Evolutionary conservation across 208 protist species (phyloP), one percentile per base, ranked within the genome.

Genomic region (Acanthamoeba sp.): DNA sequence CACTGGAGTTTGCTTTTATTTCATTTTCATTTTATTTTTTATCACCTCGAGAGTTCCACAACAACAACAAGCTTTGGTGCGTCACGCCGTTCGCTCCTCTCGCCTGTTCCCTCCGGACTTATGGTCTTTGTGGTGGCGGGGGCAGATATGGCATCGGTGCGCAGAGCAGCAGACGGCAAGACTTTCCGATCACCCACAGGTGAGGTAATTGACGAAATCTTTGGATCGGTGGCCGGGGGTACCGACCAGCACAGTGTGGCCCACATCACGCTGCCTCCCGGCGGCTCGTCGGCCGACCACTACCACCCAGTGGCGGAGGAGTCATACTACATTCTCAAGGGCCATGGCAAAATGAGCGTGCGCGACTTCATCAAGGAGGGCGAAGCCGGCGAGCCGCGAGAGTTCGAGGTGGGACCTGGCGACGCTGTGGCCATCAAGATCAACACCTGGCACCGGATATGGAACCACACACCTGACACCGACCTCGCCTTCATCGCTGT

Each of bases 401-500:
- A 91, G 85, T 64, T 73, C 57, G 85, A 91, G 85, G 29, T 91
- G 85, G 85, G 59, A 20, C 57, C 85, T 6, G 85, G 85, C 12
- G 85, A 91, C 57, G 85, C 55, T 9, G 59, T 91, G 18, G 85
- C 38, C 4, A 91, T 91, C 27, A 64, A 91, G 57, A 71, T 73
- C 36, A 64, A 91, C 57, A 91, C 85, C 22, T 91, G 85, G 85
- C 85, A 91, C 57, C 27, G 38, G 16, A 91, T 91, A n/a, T 91
- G 85, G 85, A 91, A 91, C 85, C 50, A 91, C 27, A 52, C 50
- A 12, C 55, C 55, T 0, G 85, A 91, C 85, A 24, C 50, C 4
- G 85, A 91, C 57, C 85, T 91, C 85, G 27, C 38, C 59, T 91
- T 91, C 85, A 50, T 91, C 27, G 85, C 85, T 18, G 85, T 91